Evolutionary conservation across 2,329 filamentous ascomycete species (phyloP).

Genomic region (Beauveria bassiana): DNA sequence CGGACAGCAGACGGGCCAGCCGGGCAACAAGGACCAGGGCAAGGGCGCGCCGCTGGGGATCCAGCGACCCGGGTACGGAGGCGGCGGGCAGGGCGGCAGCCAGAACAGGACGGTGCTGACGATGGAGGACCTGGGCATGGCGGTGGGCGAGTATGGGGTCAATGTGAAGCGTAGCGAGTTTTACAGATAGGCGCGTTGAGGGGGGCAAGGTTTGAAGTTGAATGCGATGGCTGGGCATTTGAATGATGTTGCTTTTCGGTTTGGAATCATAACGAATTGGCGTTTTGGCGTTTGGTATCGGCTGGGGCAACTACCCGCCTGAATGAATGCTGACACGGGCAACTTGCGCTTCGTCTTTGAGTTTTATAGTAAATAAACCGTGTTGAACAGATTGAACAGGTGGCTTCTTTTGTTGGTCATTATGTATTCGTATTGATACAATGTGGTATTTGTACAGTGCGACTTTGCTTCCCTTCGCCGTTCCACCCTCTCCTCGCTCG

Average conservation of each 20-base stretch:
- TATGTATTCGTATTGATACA: conserved; percentile 22
- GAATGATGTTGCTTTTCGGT: conserved; percentile 2
- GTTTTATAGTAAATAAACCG: not conserved
- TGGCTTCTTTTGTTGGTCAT: conserved; percentile 1
- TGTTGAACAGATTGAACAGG: not conserved
- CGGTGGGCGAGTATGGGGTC: conserved; percentile 93
- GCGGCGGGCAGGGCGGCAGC: conserved; percentile 79
- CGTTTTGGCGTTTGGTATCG: conserved; percentile 13
- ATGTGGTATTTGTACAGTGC: conserved; percentile 21
- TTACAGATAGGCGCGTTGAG: conserved; percentile 54
- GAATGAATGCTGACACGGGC: not conserved
- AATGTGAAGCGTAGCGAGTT: conserved; percentile 98
- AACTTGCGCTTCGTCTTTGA: not conserved
- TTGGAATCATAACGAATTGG: conserved; percentile 11
- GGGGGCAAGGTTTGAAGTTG: too few relatives aligned
- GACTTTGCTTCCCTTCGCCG: conserved; percentile 1
- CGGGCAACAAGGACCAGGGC: conserved; percentile 49
- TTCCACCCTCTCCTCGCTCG: not conserved
- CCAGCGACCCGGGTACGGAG: conserved; percentile 72
- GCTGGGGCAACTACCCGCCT: not conserved
- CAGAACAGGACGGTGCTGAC: conserved; percentile 92
- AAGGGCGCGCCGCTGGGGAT: conserved; percentile 59
- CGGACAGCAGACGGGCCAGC: conserved; percentile 52
- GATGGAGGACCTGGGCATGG: conserved; percentile 98
- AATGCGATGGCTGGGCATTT: conserved; percentile 2